A percentile compares a stretch with the other conserved stretches of the same genome.
Conservation (phyloP, 2,329 filamentous ascomycete species). For the Claviceps pusilla region DNA sequence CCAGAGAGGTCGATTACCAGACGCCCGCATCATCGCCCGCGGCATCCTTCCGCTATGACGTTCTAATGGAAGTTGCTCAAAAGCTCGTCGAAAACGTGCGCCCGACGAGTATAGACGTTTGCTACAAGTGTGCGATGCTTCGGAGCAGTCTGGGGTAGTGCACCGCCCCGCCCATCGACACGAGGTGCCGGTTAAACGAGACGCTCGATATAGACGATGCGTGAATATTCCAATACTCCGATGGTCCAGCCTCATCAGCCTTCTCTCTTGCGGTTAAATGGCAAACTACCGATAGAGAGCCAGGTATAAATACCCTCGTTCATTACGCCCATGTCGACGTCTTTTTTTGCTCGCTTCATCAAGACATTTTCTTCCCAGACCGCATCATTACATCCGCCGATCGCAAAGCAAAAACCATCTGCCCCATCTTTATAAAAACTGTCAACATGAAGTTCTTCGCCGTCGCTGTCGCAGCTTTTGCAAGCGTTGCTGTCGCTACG, state of each 20-base stretch:
- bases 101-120: background rate
- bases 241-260: background rate
- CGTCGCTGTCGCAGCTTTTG: slow-evolving; percentile 11
- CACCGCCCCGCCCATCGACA: background rate
- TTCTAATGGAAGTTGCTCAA: background rate
- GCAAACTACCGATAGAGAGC: no score
- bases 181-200: background rate
- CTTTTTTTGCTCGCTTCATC: background rate
- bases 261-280: background rate
- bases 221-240: background rate
- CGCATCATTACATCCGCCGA: background rate
- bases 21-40: background rate
- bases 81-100: background rate
- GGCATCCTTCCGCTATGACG: background rate
- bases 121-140: background rate
- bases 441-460: slow-evolving; percentile 17
- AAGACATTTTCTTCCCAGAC: background rate
- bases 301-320: background rate
- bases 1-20: background rate
- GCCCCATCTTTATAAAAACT: background rate
- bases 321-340: background rate
- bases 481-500: slow-evolving; percentile 7
- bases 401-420: background rate
- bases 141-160: background rate
- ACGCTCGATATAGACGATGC: background rate